Evolutionary conservation across 1,284 basidiomycete genomes (phyloP), one percentile per base, ranked within the genome.

Genomic region (Fomitopsis pinicola): DNA sequence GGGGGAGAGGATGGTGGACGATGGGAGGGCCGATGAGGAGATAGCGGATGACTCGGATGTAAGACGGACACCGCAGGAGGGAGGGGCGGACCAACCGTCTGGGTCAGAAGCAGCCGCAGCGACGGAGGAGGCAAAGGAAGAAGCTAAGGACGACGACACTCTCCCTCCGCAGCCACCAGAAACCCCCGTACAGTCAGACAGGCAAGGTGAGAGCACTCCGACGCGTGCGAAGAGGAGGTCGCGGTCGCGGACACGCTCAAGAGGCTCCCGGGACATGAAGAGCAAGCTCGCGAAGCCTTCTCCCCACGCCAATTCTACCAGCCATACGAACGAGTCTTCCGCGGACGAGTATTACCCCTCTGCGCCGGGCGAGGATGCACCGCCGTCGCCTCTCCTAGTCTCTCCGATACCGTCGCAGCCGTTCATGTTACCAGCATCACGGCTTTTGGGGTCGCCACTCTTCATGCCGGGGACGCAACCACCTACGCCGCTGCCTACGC

Each of bases 231-330:
- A 84, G 73, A 83, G 89, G 58, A 85, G 90, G 42, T 87, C 85
- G 54, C 84, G 91, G 58, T 92, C 90, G 33, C 83, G 90, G 19
- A 88, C 89, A 40, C 81, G 89, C 46, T 90, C 89, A 19, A 79
- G 91, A 68, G 82, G 84, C 30, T 92, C 91, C 1, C 86, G 83
- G 67, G 91, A 92, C 71, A 76, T 89, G 69, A 88, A 85, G 69
- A 80, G 78, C 50, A 89, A 86, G 75, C 72, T 52, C 42, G 71
- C 66, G 77, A 81, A 72, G 73, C 60, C 78, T 72, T 59, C 74
- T 65, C 55, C 75, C 77, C 67, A 76, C 76, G 19, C 76, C 77
- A 58, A 80, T 80, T 66, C 68, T 46, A 63, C 64, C 17, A 68
- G 61, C 61, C 68, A 72, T 48, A 65, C 69, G 52, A 79, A 77